Percentiles rank a stretch among this genome's conserved stretches.
Conservation (phyloP, 108 stramenopile genomes). For the Nitzschia sp. region DNA sequence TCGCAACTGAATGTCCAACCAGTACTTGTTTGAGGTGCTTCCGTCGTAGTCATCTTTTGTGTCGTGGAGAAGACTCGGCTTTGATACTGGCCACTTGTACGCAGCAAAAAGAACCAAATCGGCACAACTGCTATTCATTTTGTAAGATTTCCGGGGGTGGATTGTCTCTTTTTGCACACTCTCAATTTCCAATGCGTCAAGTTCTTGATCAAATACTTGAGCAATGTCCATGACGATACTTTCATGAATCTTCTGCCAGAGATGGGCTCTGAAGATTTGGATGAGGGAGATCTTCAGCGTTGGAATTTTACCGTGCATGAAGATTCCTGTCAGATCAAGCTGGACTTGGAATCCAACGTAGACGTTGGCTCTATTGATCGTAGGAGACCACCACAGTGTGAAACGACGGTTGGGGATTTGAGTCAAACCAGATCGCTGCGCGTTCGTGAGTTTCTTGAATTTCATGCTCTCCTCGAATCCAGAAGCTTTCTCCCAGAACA, state of each 20-base stretch:
- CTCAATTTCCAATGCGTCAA: conserved; percentile 98
- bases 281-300: conserved; percentile 95
- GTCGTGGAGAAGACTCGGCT: conserved; percentile 96
- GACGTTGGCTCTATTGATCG: conserved; percentile 99
- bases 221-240: conserved; percentile 98
- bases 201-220: conserved; percentile 97
- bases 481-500: conserved; percentile 99
- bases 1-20: conserved; percentile 98
- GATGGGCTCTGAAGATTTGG: conserved; percentile 94
- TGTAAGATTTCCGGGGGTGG: conserved; percentile 99
- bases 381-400: conserved; percentile 99
- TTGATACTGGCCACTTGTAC: conserved; percentile 98
- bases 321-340: conserved; percentile 98
- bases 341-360: conserved; percentile 99
- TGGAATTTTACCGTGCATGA: conserved; percentile 99
- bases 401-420: conserved; percentile 99
- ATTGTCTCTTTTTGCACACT: conserved; percentile 99
- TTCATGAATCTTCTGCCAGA: conserved; percentile 99
- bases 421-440: conserved; percentile 97
- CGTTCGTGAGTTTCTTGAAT: conserved; percentile 99
- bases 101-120: conserved; percentile 98
- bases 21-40: conserved; percentile 96
- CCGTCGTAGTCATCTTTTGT: conserved; percentile 96
- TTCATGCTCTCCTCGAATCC: conserved; percentile 99
- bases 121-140: conserved; percentile 99